Conservation (phyloP, 768 basidiomycete species). For the Tylopilus cervinicoccineus region DNA sequence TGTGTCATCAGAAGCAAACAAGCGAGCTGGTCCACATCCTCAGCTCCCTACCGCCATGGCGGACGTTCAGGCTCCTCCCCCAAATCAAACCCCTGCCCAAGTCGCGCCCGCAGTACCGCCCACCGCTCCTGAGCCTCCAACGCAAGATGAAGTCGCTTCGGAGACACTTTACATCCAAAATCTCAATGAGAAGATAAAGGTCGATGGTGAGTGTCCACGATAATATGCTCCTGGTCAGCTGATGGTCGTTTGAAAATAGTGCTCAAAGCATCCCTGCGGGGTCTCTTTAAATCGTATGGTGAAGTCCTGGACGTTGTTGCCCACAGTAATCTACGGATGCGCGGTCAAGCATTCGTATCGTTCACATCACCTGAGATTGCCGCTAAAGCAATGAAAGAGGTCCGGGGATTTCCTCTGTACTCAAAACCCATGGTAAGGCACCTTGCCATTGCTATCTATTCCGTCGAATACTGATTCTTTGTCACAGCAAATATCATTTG, state of each 20-base stretch:
- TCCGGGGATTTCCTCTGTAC: constrained; percentile 90
- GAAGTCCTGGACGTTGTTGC: constrained; percentile 94
- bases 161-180: constrained; percentile 97
- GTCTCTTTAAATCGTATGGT: constrained; percentile 91
- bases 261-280: constrained; percentile 81
- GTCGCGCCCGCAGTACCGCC: constrained; percentile 17
- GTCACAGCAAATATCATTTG: constrained; percentile 92
- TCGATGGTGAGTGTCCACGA: constrained; percentile 48
- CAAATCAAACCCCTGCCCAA: constrained; percentile 26
- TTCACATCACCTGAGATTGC: constrained; percentile 83
- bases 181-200: constrained; percentile 90
- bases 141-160: constrained; percentile 48
- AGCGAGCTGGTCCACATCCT: neutral
- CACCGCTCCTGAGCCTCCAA: constrained; percentile 12
- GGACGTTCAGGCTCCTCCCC: constrained; percentile 33
- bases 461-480: constrained; percentile 1
- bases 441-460: neutral
- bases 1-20: constrained; percentile 20
- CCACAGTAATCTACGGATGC: constrained; percentile 92
- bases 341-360: constrained; percentile 97
- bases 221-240: constrained; percentile 5
- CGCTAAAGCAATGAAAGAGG: constrained; percentile 86
- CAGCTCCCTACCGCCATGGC: constrained; percentile 29
- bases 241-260: constrained; percentile 42
- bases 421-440: constrained; percentile 88